Evolutionary conservation across 1,284 basidiomycete species (phyloP).

Genomic region (Phellopilus nigrolimitatus): DNA sequence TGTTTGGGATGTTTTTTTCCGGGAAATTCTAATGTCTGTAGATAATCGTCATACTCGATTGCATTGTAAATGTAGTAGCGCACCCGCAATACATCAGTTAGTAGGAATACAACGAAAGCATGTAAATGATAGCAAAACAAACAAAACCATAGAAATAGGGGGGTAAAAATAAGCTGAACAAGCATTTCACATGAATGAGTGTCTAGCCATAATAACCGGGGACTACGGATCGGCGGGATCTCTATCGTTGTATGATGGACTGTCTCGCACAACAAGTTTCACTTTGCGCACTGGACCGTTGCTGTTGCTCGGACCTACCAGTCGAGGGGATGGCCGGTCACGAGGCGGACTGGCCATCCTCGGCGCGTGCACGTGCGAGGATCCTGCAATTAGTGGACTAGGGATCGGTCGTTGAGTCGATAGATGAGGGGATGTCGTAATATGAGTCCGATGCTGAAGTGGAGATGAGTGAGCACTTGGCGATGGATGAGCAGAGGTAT

Average conservation of each 20-base stretch:
- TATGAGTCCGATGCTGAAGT: conserved; percentile 8
- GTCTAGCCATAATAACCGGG: no score
- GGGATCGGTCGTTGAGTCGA: not conserved
- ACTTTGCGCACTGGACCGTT: conserved; percentile 12
- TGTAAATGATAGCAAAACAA: not conserved
- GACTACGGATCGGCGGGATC: not conserved
- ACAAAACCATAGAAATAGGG: not conserved
- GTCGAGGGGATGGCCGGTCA: not conserved
- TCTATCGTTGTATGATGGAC: not conserved
- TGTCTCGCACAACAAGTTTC: conserved; percentile 18
- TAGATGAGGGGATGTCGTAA: conserved; percentile 8
- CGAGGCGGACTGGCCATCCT: conserved; percentile 1
- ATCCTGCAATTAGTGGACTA: conserved; percentile 3
- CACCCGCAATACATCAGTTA: conserved; percentile 1
- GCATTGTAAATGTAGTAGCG: conserved; percentile 4
- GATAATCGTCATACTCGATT: no score
- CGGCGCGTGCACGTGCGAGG: not conserved
- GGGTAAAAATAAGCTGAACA: not conserved
- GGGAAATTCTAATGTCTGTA: no score
- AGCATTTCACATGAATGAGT: not conserved
- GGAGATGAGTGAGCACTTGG: conserved; percentile 5
- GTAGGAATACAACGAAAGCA: conserved; percentile 12
- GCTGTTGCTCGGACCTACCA: not conserved
- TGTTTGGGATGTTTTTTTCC: no score
- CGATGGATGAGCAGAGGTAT: conserved; percentile 1